phyloP scores from a whole-genome alignment of 768 basidiomycete species.

The Suillus clintonianus region DNA sequence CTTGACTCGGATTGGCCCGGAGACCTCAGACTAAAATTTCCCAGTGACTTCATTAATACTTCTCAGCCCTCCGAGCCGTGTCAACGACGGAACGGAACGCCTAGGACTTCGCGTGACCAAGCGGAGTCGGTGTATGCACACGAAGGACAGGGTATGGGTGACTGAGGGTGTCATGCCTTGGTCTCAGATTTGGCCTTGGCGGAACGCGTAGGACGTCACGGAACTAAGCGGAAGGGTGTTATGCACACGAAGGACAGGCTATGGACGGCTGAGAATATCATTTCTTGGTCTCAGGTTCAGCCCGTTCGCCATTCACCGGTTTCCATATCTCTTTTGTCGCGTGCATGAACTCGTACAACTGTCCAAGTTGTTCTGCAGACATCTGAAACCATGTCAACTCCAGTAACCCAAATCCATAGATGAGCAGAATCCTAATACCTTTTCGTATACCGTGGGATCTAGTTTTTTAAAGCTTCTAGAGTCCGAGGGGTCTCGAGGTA shows the following conservation, averaged over 20 bases:
- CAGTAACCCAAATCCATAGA: background rate
- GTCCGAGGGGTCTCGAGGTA: slow-evolving; percentile 48
- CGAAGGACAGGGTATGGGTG: background rate
- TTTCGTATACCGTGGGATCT: slow-evolving; percentile 73
- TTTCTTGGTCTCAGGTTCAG: background rate
- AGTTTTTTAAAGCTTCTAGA: slow-evolving; percentile 60
- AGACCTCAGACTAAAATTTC: background rate
- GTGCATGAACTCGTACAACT: slow-evolving; percentile 94
- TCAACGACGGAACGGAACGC: background rate
- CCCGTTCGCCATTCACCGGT: slow-evolving; percentile 36
- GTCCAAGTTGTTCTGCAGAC: slow-evolving; percentile 88
- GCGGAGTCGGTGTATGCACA: background rate
- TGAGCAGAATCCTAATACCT: slow-evolving; percentile 45
- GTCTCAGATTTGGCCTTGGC: background rate
- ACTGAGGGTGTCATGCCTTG: background rate
- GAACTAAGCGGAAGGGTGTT: background rate
- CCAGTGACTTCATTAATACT: background rate
- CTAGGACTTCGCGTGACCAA: background rate
- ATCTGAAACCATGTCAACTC: slow-evolving; percentile 49
- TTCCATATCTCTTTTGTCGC: slow-evolving; percentile 90
- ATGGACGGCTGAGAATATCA: background rate
- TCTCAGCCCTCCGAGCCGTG: background rate
- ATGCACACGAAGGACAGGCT: background rate
- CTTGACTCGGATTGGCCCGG: background rate
- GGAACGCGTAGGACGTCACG: background rate